Evolutionary conservation across 2,329 filamentous ascomycete species (phyloP).

Genomic region (Diaporthe sp.): DNA sequence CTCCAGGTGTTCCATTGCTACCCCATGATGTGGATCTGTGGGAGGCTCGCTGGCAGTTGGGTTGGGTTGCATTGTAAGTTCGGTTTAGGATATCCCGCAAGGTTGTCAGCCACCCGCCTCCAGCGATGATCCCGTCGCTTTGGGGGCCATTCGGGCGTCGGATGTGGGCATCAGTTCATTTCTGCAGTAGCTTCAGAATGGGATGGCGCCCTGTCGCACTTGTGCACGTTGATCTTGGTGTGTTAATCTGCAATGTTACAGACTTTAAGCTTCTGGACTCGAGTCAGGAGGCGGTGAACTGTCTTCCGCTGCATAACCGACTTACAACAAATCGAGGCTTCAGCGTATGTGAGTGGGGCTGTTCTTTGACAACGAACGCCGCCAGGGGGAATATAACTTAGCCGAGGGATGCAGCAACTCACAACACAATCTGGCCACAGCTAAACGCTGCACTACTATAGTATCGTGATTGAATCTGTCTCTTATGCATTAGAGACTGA

Average conservation of each 20-base stretch:
- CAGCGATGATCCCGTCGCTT: constrained; percentile 8
- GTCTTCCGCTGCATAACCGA: background rate
- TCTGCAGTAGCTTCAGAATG: constrained; percentile 1
- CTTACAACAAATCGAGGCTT: background rate
- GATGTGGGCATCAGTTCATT: constrained; percentile 25
- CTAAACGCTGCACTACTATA: background rate
- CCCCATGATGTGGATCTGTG: background rate
- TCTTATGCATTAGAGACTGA: background rate
- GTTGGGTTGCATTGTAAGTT: background rate
- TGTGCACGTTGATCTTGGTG: constrained; percentile 10
- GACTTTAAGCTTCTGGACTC: constrained; percentile 1
- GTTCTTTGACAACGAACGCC: background rate
- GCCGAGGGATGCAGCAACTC: background rate
- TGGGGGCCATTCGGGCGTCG: background rate
- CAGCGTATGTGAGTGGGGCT: background rate
- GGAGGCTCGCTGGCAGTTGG: background rate
- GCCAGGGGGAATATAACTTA: background rate
- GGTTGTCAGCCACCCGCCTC: background rate
- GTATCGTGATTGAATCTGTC: background rate
- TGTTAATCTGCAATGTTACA: background rate
- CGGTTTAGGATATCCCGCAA: background rate
- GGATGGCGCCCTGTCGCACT: background rate
- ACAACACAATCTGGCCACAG: background rate
- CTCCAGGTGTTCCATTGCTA: constrained; percentile 20
- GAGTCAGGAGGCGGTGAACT: constrained; percentile 16